Conservation (phyloP, 1,139 yeast genomes). For the Pichia sp. region DNA sequence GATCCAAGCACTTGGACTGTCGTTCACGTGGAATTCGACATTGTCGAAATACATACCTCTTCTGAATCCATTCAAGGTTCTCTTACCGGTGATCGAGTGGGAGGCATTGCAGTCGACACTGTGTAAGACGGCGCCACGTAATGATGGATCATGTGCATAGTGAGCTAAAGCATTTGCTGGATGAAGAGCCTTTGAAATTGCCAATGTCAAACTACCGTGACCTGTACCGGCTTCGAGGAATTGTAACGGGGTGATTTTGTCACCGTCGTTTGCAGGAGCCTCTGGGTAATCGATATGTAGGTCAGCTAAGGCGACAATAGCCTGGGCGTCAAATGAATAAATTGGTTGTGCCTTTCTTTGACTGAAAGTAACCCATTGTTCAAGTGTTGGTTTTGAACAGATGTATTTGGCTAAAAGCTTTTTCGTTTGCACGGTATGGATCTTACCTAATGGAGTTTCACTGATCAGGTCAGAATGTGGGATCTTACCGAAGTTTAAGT, state of each 20-base stretch:
- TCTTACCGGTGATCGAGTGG: constrained; percentile 40
- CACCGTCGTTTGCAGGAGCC: constrained; percentile 24
- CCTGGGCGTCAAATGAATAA: constrained; percentile 45
- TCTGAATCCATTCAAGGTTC: constrained; percentile 36
- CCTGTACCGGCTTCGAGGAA: constrained; percentile 52
- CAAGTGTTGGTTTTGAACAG: constrained; percentile 40
- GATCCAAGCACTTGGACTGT: constrained; percentile 43
- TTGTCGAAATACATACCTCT: constrained; percentile 42
- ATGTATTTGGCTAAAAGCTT: constrained; percentile 28
- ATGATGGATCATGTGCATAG: constrained; percentile 12
- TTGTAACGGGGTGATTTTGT: constrained; percentile 33
- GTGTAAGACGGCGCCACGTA: constrained; percentile 44
- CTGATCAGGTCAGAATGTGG: constrained; percentile 38
- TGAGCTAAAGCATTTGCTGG: constrained; percentile 38
- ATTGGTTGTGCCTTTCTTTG: constrained; percentile 48
- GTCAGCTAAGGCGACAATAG: constrained; percentile 45
- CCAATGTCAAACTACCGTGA: constrained; percentile 47
- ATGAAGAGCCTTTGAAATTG: constrained; percentile 42
- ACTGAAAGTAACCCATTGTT: constrained; percentile 41
- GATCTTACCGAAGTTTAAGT: constrained; percentile 33
- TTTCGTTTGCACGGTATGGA: constrained; percentile 24
- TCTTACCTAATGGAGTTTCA: constrained; percentile 23
- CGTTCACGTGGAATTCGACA: constrained; percentile 41
- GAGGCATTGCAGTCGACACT: constrained; percentile 40
- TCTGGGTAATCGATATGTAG: constrained; percentile 41